Conservation (phyloP, 164 flowering plant genomes). For the Kingdonia uniflora region DNA sequence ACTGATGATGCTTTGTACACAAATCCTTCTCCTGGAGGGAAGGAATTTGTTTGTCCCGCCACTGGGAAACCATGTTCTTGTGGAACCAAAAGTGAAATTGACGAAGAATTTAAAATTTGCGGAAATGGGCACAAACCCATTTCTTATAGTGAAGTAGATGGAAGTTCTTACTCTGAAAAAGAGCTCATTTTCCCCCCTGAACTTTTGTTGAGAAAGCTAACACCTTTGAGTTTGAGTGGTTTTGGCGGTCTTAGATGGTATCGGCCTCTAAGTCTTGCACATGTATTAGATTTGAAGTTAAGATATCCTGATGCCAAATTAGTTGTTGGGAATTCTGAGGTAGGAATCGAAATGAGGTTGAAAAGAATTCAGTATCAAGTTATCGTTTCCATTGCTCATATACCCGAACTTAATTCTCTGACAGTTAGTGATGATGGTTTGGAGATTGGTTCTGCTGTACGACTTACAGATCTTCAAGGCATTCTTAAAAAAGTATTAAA, state of each 20-base stretch:
- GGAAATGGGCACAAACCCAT: conserved; percentile 23
- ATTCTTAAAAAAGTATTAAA: conserved; percentile 32
- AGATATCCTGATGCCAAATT: conserved; percentile 74
- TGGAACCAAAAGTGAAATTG: conserved; percentile 24
- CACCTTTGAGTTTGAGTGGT: conserved; percentile 53
- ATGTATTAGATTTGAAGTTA: conserved; percentile 59
- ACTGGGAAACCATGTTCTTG: conserved; percentile 96
- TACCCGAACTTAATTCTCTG: conserved; percentile 69
- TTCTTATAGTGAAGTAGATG: conserved; percentile 62
- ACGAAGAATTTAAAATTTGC: conserved; percentile 8
- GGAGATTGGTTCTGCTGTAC: conserved; percentile 84
- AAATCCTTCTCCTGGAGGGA: conserved; percentile 25
- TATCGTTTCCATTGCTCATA: conserved; percentile 50
- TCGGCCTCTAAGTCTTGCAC: conserved; percentile 56
- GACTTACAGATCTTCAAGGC: conserved; percentile 48
- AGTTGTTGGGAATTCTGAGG: conserved; percentile 83
- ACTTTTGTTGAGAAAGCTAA: conserved; percentile 52
- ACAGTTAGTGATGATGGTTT: conserved; percentile 61
- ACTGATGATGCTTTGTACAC: conserved; percentile 61
- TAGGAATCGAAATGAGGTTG: conserved; percentile 90
- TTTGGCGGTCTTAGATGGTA: conserved; percentile 78
- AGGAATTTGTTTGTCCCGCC: conserved; percentile 68
- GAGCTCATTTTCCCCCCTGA: conserved; percentile 98
- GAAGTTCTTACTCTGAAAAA: conserved; percentile 56
- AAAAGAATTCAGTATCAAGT: conserved; percentile 67